Evolutionary conservation across 257 asterid genomes (phyloP).

Genomic region (Craterostigma plantagineum): DNA sequence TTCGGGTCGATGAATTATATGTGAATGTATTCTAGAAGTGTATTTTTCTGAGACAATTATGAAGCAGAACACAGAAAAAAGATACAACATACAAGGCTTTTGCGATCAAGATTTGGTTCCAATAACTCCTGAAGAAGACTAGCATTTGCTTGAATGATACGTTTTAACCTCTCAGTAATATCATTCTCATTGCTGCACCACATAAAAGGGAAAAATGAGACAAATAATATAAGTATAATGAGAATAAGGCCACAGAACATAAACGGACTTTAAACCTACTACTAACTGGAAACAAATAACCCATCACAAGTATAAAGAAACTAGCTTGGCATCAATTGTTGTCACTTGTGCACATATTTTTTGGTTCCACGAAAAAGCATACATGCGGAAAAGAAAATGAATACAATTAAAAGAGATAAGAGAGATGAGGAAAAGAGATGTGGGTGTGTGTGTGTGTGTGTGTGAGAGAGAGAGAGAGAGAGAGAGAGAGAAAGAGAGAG

Average conservation of each 20-base stretch:
- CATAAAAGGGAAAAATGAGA: too few relatives aligned
- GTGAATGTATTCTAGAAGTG: background rate
- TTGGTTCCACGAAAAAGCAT: too few relatives aligned
- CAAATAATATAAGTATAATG: background rate
- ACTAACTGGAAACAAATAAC: too few relatives aligned
- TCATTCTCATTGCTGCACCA: constrained; percentile 92
- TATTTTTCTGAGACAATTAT: background rate
- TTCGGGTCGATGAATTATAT: too few relatives aligned
- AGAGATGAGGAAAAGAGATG: too few relatives aligned
- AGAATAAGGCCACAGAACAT: background rate
- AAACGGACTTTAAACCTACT: background rate
- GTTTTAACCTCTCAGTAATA: constrained; percentile 54
- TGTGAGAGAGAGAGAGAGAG: too few relatives aligned
- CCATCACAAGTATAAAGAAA: too few relatives aligned
- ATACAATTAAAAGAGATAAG: too few relatives aligned
- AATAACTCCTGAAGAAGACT: constrained; percentile 36
- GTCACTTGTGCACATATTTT: too few relatives aligned
- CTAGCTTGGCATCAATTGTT: too few relatives aligned
- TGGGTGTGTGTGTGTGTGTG: too few relatives aligned
- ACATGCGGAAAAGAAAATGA: too few relatives aligned
- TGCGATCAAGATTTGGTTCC: constrained; percentile 22
- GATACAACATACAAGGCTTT: constrained; percentile 26
- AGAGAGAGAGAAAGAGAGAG: constrained; percentile 3
- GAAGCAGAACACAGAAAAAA: constrained; percentile 5
- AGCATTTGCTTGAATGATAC: constrained; percentile 64